These are phyloP conservation scores for Pseudogymnoascus sp. DNA, from an alignment of 2,329 filamentous ascomycete genomes.

Conservation along the genomic window DNA sequence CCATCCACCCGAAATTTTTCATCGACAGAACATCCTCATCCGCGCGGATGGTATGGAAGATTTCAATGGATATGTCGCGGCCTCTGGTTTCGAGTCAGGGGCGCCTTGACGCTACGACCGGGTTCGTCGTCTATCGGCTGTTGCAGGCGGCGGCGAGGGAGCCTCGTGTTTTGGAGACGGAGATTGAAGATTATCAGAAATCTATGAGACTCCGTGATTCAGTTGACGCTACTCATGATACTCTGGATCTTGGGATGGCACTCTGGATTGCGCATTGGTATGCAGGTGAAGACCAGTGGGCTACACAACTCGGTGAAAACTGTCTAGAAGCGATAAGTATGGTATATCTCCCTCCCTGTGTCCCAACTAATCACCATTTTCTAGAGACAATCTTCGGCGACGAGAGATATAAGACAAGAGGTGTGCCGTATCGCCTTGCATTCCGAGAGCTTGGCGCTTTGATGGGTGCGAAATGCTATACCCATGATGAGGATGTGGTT, in stretches of 20 bases:
- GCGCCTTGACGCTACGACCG: slow-evolving; percentile 47
- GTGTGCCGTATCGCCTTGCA: slow-evolving; percentile 8
- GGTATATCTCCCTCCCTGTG: neutral
- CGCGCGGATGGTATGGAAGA: slow-evolving; percentile 45
- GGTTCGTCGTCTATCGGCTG: slow-evolving; percentile 42
- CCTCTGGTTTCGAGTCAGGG: slow-evolving; percentile 44
- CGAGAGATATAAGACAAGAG: neutral
- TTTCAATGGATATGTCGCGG: slow-evolving; percentile 39
- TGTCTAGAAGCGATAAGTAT: neutral
- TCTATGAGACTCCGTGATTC: slow-evolving; percentile 39
- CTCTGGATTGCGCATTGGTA: slow-evolving; percentile 48
- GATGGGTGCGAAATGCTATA: slow-evolving; percentile 10
- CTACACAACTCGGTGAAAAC: slow-evolving; percentile 27
- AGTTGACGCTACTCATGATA: slow-evolving; percentile 39
- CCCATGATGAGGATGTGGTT: neutral
- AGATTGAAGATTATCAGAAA: slow-evolving; percentile 44
- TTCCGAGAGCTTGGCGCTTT: slow-evolving; percentile 11
- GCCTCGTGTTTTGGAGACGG: slow-evolving; percentile 33
- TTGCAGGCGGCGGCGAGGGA: slow-evolving; percentile 36
- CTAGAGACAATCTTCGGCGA: neutral
- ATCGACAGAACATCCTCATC: neutral
- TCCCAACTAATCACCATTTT: slow-evolving; percentile 12
- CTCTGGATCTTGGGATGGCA: slow-evolving; percentile 51
- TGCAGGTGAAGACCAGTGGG: slow-evolving; percentile 39
- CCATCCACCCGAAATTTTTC: slow-evolving; percentile 46